Conservation (phyloP, 2,329 filamentous ascomycete species). For the Sclerotinia minor region DNA sequence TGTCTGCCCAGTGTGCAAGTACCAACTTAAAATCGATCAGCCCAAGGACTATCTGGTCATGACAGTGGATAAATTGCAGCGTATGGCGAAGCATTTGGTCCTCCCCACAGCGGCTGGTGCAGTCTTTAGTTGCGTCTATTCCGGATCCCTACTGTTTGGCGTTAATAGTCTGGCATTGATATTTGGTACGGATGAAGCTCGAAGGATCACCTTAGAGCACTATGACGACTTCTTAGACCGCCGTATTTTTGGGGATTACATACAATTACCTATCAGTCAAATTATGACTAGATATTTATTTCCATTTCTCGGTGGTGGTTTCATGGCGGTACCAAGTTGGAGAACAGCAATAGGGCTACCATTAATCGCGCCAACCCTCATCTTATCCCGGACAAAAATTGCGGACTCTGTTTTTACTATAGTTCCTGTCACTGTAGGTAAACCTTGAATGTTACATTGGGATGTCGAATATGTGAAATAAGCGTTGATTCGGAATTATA, state of each 20-base stretch:
- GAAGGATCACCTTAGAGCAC: constrained; percentile 26
- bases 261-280: constrained; percentile 8
- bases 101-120: constrained; percentile 39
- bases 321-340: constrained; percentile 27
- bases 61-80: constrained; percentile 31
- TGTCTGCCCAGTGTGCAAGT: constrained; percentile 86
- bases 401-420: constrained; percentile 50
- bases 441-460: background rate
- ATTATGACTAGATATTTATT: constrained; percentile 25
- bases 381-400: constrained; percentile 65
- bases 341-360: constrained; percentile 55
- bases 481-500: background rate
- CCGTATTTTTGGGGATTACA: constrained; percentile 5
- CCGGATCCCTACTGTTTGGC: constrained; percentile 57
- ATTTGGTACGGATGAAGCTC: constrained; percentile 63
- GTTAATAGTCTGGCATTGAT: constrained; percentile 63
- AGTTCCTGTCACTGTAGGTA: constrained; percentile 41
- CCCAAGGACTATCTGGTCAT: constrained; percentile 69
- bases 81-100: constrained; percentile 32
- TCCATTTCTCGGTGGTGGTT: constrained; percentile 36
- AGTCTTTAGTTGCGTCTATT: constrained; percentile 48
- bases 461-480: no score
- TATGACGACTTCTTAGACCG: constrained; percentile 14
- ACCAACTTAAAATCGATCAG: constrained; percentile 72
- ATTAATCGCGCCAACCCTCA: constrained; percentile 65